Base-by-base conservation (phyloP, 2,329 filamentous ascomycete species). In the Cladosporium oxysporum region DNA sequence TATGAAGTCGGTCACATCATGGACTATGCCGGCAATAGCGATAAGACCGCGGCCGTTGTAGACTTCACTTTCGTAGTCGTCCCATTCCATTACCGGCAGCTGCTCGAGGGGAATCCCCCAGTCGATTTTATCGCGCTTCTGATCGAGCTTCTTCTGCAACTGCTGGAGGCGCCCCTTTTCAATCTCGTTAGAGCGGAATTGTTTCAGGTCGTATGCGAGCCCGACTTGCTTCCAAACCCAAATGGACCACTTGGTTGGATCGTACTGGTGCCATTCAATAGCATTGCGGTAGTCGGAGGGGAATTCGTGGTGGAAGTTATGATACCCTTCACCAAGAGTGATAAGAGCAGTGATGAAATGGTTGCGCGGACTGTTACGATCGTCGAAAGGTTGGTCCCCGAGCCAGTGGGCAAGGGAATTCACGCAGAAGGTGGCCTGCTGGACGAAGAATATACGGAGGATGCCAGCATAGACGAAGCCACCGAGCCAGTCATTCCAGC, bases 281-380 rank as follows among this genome's bases (percentile, higher is more conserved):
- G 91, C 92, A 77, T 96, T 96, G 77, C 92, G 91, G 87, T 95
- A 96, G 79, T 96, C 92, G 12, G 91, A 94, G 64, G 92, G 92
- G 82, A 96, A 96, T 79, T 96, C 92, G 85, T 96, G 92, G 82
- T 96, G 92, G 86, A 96, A 96, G 85, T 96, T 96, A 86, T 96
- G 92, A 83, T 96, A 96, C 33, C 92, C 92, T 81, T 93, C 92
- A 58, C 92, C 92, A 26, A 96, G 89, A 52, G 92, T 96, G 72
- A 92, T 89, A 21, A 96, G 82, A 53, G 92, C 92, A 50, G 92
- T 96, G 80, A 96, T 87, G 76, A 94, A 86, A 80, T 96, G 91
- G 75, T 96, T 92, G 78, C 92, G 90, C 69, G 92, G 92, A 68
- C 90, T 93, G 87, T 96, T 94, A 80, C 91, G 90, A 85, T 96